phyloP scores from a whole-genome alignment of 2,329 filamentous ascomycete genomes.

The Fusarium beomiforme region DNA sequence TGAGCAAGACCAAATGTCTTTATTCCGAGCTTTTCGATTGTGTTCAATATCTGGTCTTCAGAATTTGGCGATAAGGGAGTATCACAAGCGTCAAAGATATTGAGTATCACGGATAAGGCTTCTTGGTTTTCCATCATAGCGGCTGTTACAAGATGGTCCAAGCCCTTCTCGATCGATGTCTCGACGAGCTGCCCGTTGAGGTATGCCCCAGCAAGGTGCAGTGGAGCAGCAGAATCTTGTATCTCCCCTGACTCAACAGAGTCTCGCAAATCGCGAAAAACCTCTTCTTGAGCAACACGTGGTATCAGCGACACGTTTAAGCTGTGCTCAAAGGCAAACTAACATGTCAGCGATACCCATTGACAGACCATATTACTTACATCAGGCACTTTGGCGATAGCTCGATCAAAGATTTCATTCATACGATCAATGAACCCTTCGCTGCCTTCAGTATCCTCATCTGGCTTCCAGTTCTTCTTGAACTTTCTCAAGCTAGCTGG shows the following conservation, averaged over 20 bases:
- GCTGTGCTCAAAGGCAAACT: not conserved
- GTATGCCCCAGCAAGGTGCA: not conserved
- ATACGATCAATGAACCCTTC: not conserved
- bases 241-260: not conserved
- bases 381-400: not conserved
- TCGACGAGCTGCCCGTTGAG: not conserved
- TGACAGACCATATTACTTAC: not conserved
- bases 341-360: not conserved
- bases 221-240: not conserved
- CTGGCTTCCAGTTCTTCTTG: not conserved
- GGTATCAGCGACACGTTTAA: not conserved
- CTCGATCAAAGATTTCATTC: not conserved
- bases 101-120: not conserved
- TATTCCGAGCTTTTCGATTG: not conserved
- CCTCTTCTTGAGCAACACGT: not conserved
- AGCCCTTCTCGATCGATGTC: not conserved
- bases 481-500: not conserved
- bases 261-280: not conserved
- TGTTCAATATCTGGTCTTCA: fast-evolving
- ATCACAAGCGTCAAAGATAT: not conserved
- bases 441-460: not conserved
- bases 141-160: not conserved
- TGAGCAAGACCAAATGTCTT: not conserved
- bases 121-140: not conserved
- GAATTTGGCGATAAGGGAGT: fast-evolving